A percentile compares a stretch with the other conserved stretches of the same genome.
These are phyloP conservation scores for Wickerhamomyces alni DNA, from an alignment of 805 yeast species.

Conservation along the genomic window DNA sequence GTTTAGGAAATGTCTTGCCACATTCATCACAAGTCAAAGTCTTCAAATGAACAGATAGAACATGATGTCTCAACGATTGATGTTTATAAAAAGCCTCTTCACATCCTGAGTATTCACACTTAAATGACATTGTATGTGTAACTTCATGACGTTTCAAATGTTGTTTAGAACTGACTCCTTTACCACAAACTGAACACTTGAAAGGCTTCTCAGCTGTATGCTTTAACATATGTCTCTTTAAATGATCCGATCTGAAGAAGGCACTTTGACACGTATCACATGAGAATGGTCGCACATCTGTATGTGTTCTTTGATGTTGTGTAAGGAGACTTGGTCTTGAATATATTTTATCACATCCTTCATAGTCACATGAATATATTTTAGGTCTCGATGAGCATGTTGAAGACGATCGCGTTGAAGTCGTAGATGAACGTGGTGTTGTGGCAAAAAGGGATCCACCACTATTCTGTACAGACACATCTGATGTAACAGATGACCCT, in stretches of 20 bases:
- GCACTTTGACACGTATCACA: constrained; percentile 62
- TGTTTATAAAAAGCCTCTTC: constrained; percentile 63
- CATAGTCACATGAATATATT: constrained; percentile 53
- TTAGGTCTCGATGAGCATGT: constrained; percentile 44
- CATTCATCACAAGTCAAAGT: constrained; percentile 56
- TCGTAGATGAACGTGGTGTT: constrained; percentile 5
- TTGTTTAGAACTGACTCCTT: constrained; percentile 76
- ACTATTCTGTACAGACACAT: constrained; percentile 1
- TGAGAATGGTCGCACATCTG: constrained; percentile 68
- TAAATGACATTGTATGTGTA: constrained; percentile 66
- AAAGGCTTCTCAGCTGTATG: constrained; percentile 66
- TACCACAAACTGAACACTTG: constrained; percentile 68
- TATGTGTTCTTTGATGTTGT: constrained; percentile 76
- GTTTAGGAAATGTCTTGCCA: constrained; percentile 55
- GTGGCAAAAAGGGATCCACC: not conserved
- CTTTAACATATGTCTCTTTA: constrained; percentile 64
- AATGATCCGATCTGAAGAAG: constrained; percentile 74
- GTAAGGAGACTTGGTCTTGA: constrained; percentile 75
- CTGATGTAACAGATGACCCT: not conserved
- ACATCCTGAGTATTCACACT: constrained; percentile 60
- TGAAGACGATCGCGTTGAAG: constrained; percentile 13
- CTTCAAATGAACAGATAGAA: constrained; percentile 52
- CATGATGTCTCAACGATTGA: constrained; percentile 70
- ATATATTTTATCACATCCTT: constrained; percentile 71
- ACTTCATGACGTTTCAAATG: constrained; percentile 79